Evolutionary conservation across 768 basidiomycete species (phyloP).

Genomic region (Suillus hirtellus): DNA sequence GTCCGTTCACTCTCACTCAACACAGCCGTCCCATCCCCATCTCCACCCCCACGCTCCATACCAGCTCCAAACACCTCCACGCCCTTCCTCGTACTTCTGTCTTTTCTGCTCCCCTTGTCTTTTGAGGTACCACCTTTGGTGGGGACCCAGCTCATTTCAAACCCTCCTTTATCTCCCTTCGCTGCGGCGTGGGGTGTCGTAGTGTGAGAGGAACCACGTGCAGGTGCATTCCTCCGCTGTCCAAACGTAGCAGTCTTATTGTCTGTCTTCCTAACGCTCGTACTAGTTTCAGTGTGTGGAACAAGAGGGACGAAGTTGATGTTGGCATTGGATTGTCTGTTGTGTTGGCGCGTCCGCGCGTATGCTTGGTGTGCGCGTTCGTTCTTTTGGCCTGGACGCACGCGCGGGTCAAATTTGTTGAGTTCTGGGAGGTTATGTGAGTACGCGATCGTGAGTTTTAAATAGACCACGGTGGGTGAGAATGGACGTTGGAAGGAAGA

Average conservation of each 20-base stretch:
- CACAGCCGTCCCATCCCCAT: slow-evolving; percentile 45
- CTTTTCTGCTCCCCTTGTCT: slow-evolving; percentile 26
- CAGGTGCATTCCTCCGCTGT: slow-evolving; percentile 41
- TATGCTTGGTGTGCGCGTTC: slow-evolving; percentile 47
- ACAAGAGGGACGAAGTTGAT: slow-evolving; percentile 70
- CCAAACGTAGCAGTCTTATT: slow-evolving; percentile 68
- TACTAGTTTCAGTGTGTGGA: slow-evolving; percentile 36
- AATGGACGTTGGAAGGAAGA: background rate
- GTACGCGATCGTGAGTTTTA: background rate
- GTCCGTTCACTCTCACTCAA: slow-evolving; percentile 66
- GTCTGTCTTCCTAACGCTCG: slow-evolving; percentile 20
- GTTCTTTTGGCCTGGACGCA: slow-evolving; percentile 51
- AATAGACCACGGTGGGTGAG: slow-evolving; percentile 14
- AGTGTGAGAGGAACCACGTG: slow-evolving; percentile 34
- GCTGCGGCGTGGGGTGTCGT: slow-evolving; percentile 15
- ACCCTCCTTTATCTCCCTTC: slow-evolving; percentile 48
- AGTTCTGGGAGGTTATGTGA: slow-evolving; percentile 38
- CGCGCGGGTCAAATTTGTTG: slow-evolving; percentile 57
- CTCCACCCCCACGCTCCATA: slow-evolving; percentile 76
- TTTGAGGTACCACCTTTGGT: slow-evolving; percentile 28
- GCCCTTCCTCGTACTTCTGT: slow-evolving; percentile 45
- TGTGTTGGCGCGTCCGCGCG: slow-evolving; percentile 41
- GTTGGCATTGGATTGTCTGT: slow-evolving; percentile 42
- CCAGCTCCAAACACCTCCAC: slow-evolving; percentile 85
- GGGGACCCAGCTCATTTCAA: slow-evolving; percentile 84